phyloP scores from a whole-genome alignment of 805 yeast species.

The Hanseniaspora opuntiae region DNA sequence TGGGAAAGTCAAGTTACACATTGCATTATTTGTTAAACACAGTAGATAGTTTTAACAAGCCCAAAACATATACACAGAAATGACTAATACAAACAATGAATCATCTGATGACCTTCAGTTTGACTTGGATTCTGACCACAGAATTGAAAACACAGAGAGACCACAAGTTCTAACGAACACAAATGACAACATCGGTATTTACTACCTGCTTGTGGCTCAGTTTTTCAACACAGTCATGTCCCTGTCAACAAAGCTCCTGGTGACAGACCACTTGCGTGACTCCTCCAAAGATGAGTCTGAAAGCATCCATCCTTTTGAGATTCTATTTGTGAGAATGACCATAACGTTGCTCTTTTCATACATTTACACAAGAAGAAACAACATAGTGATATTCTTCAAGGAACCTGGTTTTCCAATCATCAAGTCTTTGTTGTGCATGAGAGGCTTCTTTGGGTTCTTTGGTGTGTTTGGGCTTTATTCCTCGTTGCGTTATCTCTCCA shows the following conservation, averaged over 20 bases:
- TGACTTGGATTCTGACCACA: background rate
- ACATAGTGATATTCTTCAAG: slow-evolving; percentile 36
- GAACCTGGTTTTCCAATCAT: slow-evolving; percentile 57
- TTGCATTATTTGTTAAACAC: too few relatives aligned
- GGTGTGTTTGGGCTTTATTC: slow-evolving; percentile 73
- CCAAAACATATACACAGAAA: too few relatives aligned
- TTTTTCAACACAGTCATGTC: slow-evolving; percentile 68
- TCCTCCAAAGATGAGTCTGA: slow-evolving; percentile 36
- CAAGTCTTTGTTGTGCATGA: slow-evolving; percentile 38
- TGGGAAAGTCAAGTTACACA: too few relatives aligned
- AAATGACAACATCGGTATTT: slow-evolving; percentile 39
- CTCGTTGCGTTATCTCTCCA: slow-evolving; percentile 56
- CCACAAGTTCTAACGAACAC: background rate
- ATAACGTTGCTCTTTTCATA: slow-evolving; percentile 53
- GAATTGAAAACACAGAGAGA: background rate
- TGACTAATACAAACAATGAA: background rate
- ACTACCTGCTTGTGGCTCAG: slow-evolving; percentile 47
- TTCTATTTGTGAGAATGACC: slow-evolving; percentile 61
- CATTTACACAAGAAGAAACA: slow-evolving; percentile 38
- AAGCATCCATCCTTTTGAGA: slow-evolving; percentile 58
- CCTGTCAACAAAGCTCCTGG: slow-evolving; percentile 59
- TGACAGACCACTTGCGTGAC: slow-evolving; percentile 34
- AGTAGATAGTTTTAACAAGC: too few relatives aligned
- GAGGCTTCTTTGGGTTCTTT: slow-evolving; percentile 64
- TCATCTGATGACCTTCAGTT: background rate